A percentile compares a stretch with the other conserved stretches of the same genome.
These are phyloP conservation scores for Adansonia grandidieri DNA, from an alignment of 441 rosid species.

Conservation along the genomic window DNA sequence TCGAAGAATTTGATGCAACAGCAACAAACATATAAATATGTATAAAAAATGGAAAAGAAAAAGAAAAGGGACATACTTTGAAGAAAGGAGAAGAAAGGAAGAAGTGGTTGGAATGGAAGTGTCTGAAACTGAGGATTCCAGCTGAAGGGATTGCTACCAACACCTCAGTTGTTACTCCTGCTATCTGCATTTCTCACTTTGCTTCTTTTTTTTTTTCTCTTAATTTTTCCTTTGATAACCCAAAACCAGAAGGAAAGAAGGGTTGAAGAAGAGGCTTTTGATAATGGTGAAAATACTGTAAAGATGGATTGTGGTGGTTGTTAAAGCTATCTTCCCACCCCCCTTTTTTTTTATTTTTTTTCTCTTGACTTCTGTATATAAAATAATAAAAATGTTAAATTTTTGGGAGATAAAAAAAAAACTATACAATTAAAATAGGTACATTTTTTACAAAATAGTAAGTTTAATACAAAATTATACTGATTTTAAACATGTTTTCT, in stretches of 20 bases:
- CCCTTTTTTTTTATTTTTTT: neutral
- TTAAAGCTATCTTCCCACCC: slow-evolving; percentile 12
- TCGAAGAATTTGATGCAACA: neutral
- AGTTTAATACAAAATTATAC: too few species aligned
- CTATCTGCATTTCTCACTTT: slow-evolving; percentile 36
- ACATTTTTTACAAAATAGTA: too few species aligned
- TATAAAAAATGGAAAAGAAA: neutral
- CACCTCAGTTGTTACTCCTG: slow-evolving; percentile 43
- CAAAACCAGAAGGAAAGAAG: neutral
- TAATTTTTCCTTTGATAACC: neutral
- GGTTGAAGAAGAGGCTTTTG: neutral
- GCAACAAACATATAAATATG: neutral
- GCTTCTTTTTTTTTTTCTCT: neutral
- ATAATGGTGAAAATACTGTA: neutral
- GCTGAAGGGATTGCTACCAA: slow-evolving; percentile 41
- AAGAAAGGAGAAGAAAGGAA: slow-evolving; percentile 40
- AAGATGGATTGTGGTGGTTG: slow-evolving; percentile 6
- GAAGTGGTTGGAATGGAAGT: slow-evolving; percentile 32
- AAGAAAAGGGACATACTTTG: slow-evolving; percentile 39
- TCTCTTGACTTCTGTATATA: neutral
- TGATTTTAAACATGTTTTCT: neutral
- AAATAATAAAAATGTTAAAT: too few species aligned
- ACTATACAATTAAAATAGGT: too few species aligned
- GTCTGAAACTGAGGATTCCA: slow-evolving; percentile 39
- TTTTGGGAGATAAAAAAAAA: too few species aligned